These are phyloP conservation scores for Lachancea waltii DNA, from an alignment of 805 yeast species.

Conservation along the genomic window DNA sequence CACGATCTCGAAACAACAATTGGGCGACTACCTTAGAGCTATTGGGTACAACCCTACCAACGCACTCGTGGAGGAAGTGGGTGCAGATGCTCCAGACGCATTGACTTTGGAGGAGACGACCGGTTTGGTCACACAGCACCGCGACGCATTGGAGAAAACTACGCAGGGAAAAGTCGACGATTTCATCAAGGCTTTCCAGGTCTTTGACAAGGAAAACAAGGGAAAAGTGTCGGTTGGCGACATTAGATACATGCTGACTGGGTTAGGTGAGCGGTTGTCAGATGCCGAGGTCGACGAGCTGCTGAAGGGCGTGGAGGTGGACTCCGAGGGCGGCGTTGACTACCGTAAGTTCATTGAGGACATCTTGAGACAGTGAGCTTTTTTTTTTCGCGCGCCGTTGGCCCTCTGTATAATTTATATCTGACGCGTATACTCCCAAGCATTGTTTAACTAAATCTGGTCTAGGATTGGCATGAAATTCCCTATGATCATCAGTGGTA, in stretches of 20 bases:
- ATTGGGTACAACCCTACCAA: slow-evolving; percentile 98
- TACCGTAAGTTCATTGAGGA: slow-evolving; percentile 92
- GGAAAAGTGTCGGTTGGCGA: slow-evolving; percentile 98
- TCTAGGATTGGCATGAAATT: slow-evolving; percentile 71
- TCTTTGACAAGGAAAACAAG: slow-evolving; percentile 90
- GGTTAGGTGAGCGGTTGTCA: slow-evolving; percentile 88
- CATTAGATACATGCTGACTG: slow-evolving; percentile 86
- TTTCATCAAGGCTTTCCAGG: slow-evolving; percentile 93
- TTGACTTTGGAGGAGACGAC: slow-evolving; percentile 28
- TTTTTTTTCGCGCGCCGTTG: background rate
- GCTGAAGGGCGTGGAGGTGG: slow-evolving; percentile 89
- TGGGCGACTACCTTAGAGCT: slow-evolving; percentile 92
- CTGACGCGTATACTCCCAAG: background rate
- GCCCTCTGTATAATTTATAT: background rate
- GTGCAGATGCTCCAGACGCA: slow-evolving; percentile 14
- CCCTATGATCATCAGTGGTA: slow-evolving; percentile 95
- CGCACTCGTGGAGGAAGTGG: slow-evolving; percentile 25
- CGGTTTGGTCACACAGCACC: slow-evolving; percentile 21
- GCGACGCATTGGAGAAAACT: slow-evolving; percentile 26
- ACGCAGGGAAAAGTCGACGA: slow-evolving; percentile 43
- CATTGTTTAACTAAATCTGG: background rate
- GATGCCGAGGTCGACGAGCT: slow-evolving; percentile 94
- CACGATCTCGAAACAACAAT: slow-evolving; percentile 69
- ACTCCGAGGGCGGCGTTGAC: slow-evolving; percentile 90
- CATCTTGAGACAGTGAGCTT: slow-evolving; percentile 73